Percentiles rank a stretch among this genome's conserved stretches.
Evolutionary conservation across 805 yeast genomes (phyloP).

Genomic region (Groenewaldozyma salmanticensis): DNA sequence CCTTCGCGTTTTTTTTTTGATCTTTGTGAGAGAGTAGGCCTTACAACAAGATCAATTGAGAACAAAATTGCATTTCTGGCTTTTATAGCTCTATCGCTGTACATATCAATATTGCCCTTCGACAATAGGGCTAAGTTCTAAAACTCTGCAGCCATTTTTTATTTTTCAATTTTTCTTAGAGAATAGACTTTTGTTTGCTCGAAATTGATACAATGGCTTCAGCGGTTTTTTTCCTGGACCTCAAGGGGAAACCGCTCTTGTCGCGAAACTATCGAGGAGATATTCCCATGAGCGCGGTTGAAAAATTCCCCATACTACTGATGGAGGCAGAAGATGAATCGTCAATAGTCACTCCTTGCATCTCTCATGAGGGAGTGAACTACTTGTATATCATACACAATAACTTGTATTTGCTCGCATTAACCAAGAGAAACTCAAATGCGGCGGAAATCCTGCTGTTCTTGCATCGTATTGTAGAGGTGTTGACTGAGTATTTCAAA

Average conservation of each 20-base stretch:
- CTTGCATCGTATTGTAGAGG: conserved; percentile 37
- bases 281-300: conserved; percentile 48
- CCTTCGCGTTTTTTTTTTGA: too few species aligned
- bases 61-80: too few species aligned
- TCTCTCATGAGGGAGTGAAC: conserved; percentile 39
- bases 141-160: too few species aligned
- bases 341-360: conserved; percentile 35
- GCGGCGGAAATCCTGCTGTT: conserved; percentile 51
- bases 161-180: too few species aligned
- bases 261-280: conserved; percentile 67
- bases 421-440: conserved; percentile 31
- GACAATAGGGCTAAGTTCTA: too few species aligned
- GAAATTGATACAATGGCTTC: too few species aligned
- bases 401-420: conserved; percentile 33
- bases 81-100: too few species aligned
- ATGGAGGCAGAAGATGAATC: conserved; percentile 34
- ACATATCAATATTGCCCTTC: too few species aligned
- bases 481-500: conserved; percentile 38
- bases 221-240: conserved; percentile 58
- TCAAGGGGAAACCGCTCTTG: conserved; percentile 56
- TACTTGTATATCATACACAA: conserved; percentile 46
- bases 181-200: too few species aligned
- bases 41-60: too few species aligned
- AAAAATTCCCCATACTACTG: conserved; percentile 47
- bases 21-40: too few species aligned